A percentile compares a stretch with the other conserved stretches of the same genome.
Evolutionary conservation across 768 basidiomycete species (phyloP).

Genomic region (Leccinum sublutescens): DNA sequence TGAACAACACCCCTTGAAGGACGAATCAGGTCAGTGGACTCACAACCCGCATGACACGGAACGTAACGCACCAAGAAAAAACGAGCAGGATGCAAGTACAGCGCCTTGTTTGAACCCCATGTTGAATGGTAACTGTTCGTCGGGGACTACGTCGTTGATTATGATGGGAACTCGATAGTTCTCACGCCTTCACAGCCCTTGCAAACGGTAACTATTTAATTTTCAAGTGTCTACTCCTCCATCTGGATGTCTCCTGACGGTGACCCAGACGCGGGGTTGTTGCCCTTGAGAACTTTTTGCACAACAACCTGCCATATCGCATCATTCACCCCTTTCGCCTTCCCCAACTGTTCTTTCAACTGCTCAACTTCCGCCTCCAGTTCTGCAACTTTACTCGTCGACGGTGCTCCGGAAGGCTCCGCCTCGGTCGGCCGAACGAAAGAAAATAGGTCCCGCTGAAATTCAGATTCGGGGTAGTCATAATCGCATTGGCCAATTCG

Average conservation of each 20-base stretch:
- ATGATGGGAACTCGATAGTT: not conserved
- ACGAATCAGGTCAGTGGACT: slow-evolving; percentile 1
- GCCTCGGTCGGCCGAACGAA: slow-evolving; percentile 51
- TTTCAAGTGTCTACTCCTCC: slow-evolving; percentile 9
- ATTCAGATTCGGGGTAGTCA: slow-evolving; percentile 50
- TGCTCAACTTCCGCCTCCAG: slow-evolving; percentile 70
- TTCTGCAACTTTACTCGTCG: slow-evolving; percentile 58
- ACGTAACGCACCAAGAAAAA: slow-evolving; percentile 75
- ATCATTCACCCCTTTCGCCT: slow-evolving; percentile 91
- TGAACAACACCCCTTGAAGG: slow-evolving; percentile 68
- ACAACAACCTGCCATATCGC: slow-evolving; percentile 90
- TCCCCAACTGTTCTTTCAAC: slow-evolving; percentile 68
- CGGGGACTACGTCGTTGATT: not conserved
- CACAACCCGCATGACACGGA: slow-evolving; percentile 16
- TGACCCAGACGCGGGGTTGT: not conserved
- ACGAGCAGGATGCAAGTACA: slow-evolving; percentile 83
- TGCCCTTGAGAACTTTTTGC: slow-evolving; percentile 48
- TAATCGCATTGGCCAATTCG: slow-evolving; percentile 21
- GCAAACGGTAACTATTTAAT: not conserved
- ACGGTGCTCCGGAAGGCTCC: slow-evolving; percentile 32
- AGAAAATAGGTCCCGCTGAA: slow-evolving; percentile 63
- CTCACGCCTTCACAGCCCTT: slow-evolving; percentile 27
- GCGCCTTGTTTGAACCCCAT: slow-evolving; percentile 93
- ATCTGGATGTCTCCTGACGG: slow-evolving; percentile 5
- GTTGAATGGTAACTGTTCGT: not conserved